Evolutionary conservation across 306 rosid species (phyloP).

Genomic region (Ceratonia siliqua): DNA sequence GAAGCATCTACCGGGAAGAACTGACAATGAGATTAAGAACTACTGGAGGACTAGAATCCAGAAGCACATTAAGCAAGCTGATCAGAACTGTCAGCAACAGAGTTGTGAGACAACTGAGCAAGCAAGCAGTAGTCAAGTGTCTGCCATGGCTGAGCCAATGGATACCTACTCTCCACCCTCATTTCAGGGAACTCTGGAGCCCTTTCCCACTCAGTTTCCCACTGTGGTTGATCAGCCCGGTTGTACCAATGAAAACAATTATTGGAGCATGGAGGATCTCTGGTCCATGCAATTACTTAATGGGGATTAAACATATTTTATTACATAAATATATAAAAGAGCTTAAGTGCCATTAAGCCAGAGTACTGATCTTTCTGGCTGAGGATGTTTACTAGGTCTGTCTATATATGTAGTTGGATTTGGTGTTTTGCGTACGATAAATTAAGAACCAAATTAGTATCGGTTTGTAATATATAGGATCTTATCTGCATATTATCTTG

Average conservation of each 20-base stretch:
- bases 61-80: constrained; percentile 86
- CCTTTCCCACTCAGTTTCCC: constrained; percentile 24
- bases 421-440: constrained; percentile 21
- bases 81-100: constrained; percentile 41
- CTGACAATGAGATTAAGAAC: constrained; percentile 94
- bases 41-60: constrained; percentile 98
- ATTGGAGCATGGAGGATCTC: constrained; percentile 93
- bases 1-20: constrained; percentile 91
- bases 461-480: constrained; percentile 41
- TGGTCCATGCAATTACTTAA: constrained; percentile 91
- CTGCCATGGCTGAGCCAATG: constrained; percentile 46
- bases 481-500: constrained; percentile 2
- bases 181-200: constrained; percentile 40
- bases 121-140: constrained; percentile 51
- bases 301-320: constrained; percentile 40
- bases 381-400: constrained; percentile 38
- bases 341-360: constrained; percentile 32
- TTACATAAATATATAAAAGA: background rate
- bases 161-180: constrained; percentile 46
- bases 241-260: constrained; percentile 45
- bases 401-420: constrained; percentile 35
- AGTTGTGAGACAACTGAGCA: constrained; percentile 41
- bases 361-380: background rate
- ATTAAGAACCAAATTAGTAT: constrained; percentile 22
- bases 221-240: constrained; percentile 34